A percentile compares a stretch with the other conserved stretches of the same genome.
These are phyloP conservation scores for Pythium rhizo-oryzae DNA, from an alignment of 352 stramenopile genomes.

Conservation along the genomic window DNA sequence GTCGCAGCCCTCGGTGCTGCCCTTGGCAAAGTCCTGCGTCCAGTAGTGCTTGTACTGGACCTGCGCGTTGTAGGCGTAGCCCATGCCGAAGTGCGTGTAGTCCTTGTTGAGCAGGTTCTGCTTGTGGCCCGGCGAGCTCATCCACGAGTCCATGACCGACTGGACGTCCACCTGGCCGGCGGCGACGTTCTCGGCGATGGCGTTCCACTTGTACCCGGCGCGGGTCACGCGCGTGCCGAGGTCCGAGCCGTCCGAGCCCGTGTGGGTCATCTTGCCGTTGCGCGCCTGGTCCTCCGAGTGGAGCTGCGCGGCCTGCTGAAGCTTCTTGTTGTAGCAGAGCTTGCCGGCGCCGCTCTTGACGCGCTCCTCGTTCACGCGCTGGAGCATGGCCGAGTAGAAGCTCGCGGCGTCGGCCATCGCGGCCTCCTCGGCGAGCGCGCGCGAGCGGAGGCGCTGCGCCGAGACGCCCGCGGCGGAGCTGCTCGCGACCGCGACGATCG, in stretches of 20 bases:
- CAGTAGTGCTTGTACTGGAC: slow-evolving; percentile 49
- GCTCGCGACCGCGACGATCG: slow-evolving; percentile 15
- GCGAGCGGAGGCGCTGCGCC: slow-evolving; percentile 21
- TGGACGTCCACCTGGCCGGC: slow-evolving; percentile 44
- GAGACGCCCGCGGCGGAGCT: slow-evolving; percentile 4
- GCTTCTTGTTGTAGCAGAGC: slow-evolving; percentile 47
- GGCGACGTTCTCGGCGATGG: slow-evolving; percentile 56
- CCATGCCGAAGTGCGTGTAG: slow-evolving; percentile 41
- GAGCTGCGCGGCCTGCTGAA: slow-evolving; percentile 32
- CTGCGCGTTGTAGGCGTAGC: slow-evolving; percentile 48
- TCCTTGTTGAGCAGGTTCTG: slow-evolving; percentile 43
- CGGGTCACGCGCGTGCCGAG: slow-evolving; percentile 29
- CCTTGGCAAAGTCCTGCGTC: slow-evolving; percentile 58
- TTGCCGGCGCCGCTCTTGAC: slow-evolving; percentile 38
- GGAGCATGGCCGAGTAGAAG: slow-evolving; percentile 43
- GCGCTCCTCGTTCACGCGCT: slow-evolving; percentile 59
- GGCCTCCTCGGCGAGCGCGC: not conserved
- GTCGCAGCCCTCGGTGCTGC: slow-evolving; percentile 36
- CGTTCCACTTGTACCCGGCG: slow-evolving; percentile 31
- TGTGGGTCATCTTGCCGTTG: slow-evolving; percentile 40
- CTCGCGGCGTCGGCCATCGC: slow-evolving; percentile 11
- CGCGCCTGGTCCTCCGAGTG: slow-evolving; percentile 39
- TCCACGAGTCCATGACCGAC: slow-evolving; percentile 52
- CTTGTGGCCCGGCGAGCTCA: slow-evolving; percentile 48
- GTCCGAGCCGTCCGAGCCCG: slow-evolving; percentile 29